phyloP scores from a whole-genome alignment of 83 land plant species.

The Diphasiastrum complanatum region DNA sequence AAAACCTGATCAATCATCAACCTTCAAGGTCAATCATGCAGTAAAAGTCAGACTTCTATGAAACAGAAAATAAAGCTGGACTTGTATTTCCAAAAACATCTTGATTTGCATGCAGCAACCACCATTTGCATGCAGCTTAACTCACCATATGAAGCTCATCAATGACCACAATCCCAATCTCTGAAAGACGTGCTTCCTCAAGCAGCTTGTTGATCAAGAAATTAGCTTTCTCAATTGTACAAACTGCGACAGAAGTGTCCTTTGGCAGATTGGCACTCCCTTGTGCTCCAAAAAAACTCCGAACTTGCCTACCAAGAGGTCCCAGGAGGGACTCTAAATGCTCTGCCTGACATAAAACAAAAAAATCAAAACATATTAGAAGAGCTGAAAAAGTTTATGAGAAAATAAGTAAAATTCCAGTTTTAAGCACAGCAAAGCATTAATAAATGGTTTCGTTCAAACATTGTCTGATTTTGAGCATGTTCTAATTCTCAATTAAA shows the following conservation, averaged over 20 bases:
- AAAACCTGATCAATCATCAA: too few species aligned
- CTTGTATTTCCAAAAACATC: too few species aligned
- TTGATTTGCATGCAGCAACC: background rate
- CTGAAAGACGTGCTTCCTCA: conserved; percentile 89
- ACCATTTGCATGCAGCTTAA: background rate
- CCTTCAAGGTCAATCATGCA: too few species aligned
- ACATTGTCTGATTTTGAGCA: too few species aligned
- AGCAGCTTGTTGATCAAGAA: conserved; percentile 73
- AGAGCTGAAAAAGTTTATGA: too few species aligned
- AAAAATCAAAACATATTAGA: too few species aligned
- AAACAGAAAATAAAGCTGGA: too few species aligned
- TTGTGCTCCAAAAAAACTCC: conserved; percentile 81
- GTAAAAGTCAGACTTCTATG: too few species aligned
- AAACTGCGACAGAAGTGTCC: conserved; percentile 93
- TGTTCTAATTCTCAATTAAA: too few species aligned
- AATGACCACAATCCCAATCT: conserved; percentile 82
- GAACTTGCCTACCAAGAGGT: conserved; percentile 78
- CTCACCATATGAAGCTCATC: conserved; percentile 98
- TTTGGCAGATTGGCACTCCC: conserved; percentile 83
- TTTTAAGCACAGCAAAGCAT: too few species aligned
- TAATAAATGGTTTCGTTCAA: too few species aligned
- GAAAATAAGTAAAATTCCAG: too few species aligned
- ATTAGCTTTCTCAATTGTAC: conserved; percentile 98
- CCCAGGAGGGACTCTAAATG: conserved; percentile 81
- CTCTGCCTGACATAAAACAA: conserved; percentile 50